phyloP scores from a whole-genome alignment of 768 basidiomycete species.

The Tylopilus vinaceipallidus region DNA sequence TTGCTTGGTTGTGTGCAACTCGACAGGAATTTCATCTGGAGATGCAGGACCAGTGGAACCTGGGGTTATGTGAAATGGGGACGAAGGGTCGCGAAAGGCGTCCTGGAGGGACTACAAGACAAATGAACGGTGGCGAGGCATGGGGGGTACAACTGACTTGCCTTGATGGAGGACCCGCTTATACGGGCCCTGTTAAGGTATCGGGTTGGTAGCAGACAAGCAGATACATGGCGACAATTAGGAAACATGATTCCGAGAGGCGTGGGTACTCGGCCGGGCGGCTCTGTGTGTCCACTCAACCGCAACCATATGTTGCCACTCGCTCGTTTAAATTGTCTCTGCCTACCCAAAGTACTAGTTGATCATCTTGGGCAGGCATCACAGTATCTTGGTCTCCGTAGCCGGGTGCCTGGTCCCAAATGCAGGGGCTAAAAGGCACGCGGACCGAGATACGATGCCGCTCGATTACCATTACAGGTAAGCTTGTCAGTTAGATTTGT shows the following conservation, averaged over 20 bases:
- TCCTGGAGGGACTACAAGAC: constrained; percentile 52
- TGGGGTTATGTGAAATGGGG: constrained; percentile 63
- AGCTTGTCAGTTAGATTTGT: no score
- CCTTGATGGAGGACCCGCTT: constrained; percentile 31
- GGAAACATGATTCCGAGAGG: constrained; percentile 17
- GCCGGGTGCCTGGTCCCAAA: no score
- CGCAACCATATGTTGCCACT: no score
- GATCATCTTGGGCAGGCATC: no score
- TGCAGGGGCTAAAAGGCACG: no score
- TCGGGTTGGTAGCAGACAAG: neutral
- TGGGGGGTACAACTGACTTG: neutral
- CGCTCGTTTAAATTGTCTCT: no score
- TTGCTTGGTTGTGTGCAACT: neutral
- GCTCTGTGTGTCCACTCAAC: no score
- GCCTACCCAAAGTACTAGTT: no score
- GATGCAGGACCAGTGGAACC: constrained; percentile 59
- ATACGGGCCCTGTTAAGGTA: constrained; percentile 2
- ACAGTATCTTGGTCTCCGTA: no score
- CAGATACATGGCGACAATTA: neutral
- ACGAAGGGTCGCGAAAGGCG: constrained; percentile 59
- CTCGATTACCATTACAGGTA: no score
- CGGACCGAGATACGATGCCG: no score
- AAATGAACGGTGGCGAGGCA: neutral
- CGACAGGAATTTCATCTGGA: constrained; percentile 42
- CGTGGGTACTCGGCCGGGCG: no score